Evolutionary conservation across 305 asterid genomes (phyloP).

Genomic region (Caryopteris hybrid): DNA sequence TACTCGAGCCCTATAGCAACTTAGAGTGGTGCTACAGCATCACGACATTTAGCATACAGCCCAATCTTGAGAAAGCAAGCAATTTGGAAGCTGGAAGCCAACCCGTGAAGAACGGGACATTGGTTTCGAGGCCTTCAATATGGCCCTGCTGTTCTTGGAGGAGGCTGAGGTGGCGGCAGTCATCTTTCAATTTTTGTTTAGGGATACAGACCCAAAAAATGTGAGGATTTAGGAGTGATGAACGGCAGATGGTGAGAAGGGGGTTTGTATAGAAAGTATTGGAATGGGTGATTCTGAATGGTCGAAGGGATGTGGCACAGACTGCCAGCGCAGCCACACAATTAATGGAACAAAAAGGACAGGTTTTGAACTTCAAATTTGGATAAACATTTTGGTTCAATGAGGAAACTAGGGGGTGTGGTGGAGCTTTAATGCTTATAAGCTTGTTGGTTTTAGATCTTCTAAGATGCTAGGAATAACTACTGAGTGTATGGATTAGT

Average conservation of each 20-base stretch:
- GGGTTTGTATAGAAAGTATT: slow-evolving; percentile 14
- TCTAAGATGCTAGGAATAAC: background rate
- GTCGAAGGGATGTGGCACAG: slow-evolving; percentile 7
- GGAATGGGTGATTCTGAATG: slow-evolving; percentile 19
- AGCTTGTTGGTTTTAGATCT: background rate
- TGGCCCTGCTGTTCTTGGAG: background rate
- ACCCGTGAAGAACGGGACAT: slow-evolving; percentile 13
- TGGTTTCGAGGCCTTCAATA: slow-evolving; percentile 2
- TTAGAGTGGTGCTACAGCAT: background rate
- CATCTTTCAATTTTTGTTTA: slow-evolving; percentile 13
- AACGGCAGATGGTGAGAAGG: background rate
- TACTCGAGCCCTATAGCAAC: slow-evolving; percentile 18
- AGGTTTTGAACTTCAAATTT: background rate
- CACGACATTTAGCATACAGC: background rate
- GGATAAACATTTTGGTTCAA: background rate
- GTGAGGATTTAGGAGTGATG: slow-evolving; percentile 10
- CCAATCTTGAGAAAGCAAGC: slow-evolving; percentile 2
- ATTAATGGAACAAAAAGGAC: background rate
- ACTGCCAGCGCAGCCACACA: slow-evolving; percentile 4
- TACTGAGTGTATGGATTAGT: background rate
- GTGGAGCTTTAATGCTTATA: too few relatives aligned
- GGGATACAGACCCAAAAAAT: background rate
- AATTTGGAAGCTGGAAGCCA: slow-evolving; percentile 18
- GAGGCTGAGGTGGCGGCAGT: background rate
- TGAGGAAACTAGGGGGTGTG: background rate